These are phyloP conservation scores for Lepidium didymum DNA, from an alignment of 345 rosid genomes.

Conservation along the genomic window DNA sequence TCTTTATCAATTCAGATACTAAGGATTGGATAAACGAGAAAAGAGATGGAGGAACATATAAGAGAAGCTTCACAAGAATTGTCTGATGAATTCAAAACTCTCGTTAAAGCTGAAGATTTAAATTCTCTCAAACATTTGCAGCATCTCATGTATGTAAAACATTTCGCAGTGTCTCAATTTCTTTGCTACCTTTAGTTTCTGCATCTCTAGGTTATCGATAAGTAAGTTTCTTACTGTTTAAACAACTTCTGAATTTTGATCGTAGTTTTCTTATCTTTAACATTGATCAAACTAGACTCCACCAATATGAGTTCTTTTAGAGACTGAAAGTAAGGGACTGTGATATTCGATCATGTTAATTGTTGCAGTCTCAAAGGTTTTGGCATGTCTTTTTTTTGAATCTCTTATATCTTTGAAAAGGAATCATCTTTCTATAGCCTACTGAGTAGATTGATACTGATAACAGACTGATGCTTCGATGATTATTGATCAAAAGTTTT, in stretches of 20 bases:
- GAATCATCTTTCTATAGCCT: neutral
- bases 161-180: neutral
- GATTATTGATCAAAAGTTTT: neutral
- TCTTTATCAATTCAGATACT: neutral
- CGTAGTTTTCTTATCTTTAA: neutral
- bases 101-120: conserved; percentile 47
- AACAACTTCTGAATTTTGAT: neutral
- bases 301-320: neutral
- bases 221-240: neutral
- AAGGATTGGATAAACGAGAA: neutral
- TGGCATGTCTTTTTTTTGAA: neutral
- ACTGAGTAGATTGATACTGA: neutral
- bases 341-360: neutral
- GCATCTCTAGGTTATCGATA: neutral
- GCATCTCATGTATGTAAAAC: conserved; percentile 52
- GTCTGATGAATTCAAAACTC: conserved; percentile 69
- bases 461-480: neutral
- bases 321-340: neutral
- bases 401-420: neutral
- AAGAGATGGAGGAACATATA: conserved; percentile 37
- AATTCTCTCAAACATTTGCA: conserved; percentile 67
- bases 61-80: conserved; percentile 60
- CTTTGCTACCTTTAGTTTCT: neutral
- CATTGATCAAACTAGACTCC: neutral
- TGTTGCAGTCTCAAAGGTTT: neutral